Evolutionary conservation across 1,139 yeast species (phyloP), one percentile per base, ranked within the genome.

Genomic region (Debaryomyces nepalensis): DNA sequence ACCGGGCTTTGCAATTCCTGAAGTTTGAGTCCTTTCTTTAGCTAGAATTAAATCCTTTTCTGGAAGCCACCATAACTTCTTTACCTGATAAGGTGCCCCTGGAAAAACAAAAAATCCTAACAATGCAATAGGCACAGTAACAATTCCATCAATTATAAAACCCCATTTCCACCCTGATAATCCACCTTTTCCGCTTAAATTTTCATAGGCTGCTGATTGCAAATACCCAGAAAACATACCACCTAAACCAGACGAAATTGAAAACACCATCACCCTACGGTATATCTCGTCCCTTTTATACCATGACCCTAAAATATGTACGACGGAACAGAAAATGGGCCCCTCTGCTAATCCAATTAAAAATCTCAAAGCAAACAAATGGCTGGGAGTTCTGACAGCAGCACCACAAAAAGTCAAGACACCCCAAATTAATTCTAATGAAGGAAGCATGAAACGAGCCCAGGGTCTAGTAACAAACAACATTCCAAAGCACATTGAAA

Each of bases 201-300:
- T 36, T 10, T 37, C 36, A 33, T 51, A 47, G 14, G 46, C 46
- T 12, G 49, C 55, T 14, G 48, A 40, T 41, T 53, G 55, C 21
- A 53, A 38, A 31, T 58, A 58, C 26, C 61, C 55, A 10, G 54
- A 47, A 39, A 59, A 57, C 61, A 58, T 58, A 7, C 52, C 48
- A 15, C 62, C 44, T 51, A 51, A 24, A 54, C 54, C 8, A 45
- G 57, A 50, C 48, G 55, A 14, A 21, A 32, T 32, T 37, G 37
- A 39, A 14, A 46, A 43, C 15, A 43, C 22, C 23, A 33, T 37
- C 10, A 27, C 36, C 33, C 49, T 44, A 23, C 39, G 35, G 33
- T 73, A 66, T 48, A 79, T 64, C 58, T 81, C 84, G 39, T 68
- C 68, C 14, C 75, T 71, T 35, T 54, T 54, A 47, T 66, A 66